These are phyloP conservation scores for Tulasnella sp. DNA, from an alignment of 768 basidiomycete species.

Conservation along the genomic window DNA sequence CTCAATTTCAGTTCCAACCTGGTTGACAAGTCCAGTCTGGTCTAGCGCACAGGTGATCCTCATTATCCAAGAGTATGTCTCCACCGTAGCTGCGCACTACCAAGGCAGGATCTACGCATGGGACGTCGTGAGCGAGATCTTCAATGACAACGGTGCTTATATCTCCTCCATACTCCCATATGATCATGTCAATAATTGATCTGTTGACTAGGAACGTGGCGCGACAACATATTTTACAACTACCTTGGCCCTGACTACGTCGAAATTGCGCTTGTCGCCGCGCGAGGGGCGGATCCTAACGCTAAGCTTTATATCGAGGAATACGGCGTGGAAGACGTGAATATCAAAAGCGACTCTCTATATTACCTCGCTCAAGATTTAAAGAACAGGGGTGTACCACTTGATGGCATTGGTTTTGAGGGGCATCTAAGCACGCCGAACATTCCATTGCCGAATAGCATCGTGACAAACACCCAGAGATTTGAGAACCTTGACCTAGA, in stretches of 20 bases:
- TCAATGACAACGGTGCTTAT: slow-evolving; percentile 18
- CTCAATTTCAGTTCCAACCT: slow-evolving; percentile 21
- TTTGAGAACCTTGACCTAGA: too few relatives aligned
- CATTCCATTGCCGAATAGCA: too few relatives aligned
- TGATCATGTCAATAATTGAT: too few relatives aligned
- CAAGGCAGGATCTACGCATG: background rate
- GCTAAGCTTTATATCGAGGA: slow-evolving; percentile 30
- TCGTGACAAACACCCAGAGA: too few relatives aligned
- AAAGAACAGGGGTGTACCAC: slow-evolving; percentile 53
- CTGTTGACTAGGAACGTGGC: slow-evolving; percentile 49
- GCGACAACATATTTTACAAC: slow-evolving; percentile 57
- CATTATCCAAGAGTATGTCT: too few relatives aligned
- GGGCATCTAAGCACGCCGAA: background rate
- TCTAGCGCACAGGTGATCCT: background rate
- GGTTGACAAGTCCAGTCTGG: slow-evolving; percentile 17
- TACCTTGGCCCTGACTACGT: slow-evolving; percentile 47
- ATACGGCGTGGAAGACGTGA: slow-evolving; percentile 39
- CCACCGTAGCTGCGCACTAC: too few relatives aligned
- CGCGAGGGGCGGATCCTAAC: slow-evolving; percentile 15
- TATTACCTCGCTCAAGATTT: slow-evolving; percentile 57
- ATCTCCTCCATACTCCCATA: background rate
- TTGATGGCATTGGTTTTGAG: slow-evolving; percentile 59
- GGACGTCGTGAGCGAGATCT: slow-evolving; percentile 23
- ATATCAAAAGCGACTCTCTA: slow-evolving; percentile 61
- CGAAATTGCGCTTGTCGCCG: background rate